Evolutionary conservation across 495 filamentous ascomycete species (phyloP).

Genomic region (Lichina pygmaea): DNA sequence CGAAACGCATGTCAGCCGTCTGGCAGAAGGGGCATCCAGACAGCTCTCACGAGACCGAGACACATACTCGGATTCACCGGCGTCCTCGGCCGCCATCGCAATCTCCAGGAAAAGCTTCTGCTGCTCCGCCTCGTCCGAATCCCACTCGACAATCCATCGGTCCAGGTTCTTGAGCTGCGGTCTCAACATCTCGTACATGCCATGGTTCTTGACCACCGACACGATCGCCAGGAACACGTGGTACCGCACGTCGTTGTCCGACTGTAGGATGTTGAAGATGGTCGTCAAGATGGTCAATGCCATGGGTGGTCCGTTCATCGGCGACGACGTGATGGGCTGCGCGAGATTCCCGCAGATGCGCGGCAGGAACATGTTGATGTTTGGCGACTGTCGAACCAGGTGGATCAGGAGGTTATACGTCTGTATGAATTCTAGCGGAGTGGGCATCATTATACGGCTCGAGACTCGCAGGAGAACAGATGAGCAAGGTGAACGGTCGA

Average conservation of each 20-base stretch:
- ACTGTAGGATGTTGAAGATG: conserved; percentile 79
- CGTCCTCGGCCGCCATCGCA: conserved; percentile 48
- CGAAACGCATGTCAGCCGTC: background rate
- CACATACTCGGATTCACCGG: conserved; percentile 43
- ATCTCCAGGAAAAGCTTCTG: conserved; percentile 58
- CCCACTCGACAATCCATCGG: conserved; percentile 62
- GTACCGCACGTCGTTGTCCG: conserved; percentile 51
- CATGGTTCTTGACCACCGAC: conserved; percentile 41
- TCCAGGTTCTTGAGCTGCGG: conserved; percentile 55
- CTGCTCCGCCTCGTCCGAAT: conserved; percentile 49
- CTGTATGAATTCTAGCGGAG: conserved; percentile 47
- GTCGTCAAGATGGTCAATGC: conserved; percentile 73
- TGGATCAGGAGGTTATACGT: conserved; percentile 92
- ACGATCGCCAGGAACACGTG: conserved; percentile 70
- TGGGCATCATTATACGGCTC: too few relatives aligned
- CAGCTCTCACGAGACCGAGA: background rate
- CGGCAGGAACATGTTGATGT: conserved; percentile 62
- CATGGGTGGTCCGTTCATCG: conserved; percentile 56
- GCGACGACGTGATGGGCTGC: conserved; percentile 62
- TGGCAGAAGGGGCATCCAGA: background rate
- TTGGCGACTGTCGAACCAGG: conserved; percentile 59
- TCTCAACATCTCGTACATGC: conserved; percentile 54
- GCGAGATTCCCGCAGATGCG: conserved; percentile 67
- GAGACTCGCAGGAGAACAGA: too few relatives aligned
- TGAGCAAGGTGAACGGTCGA: background rate